A percentile compares a stretch with the other conserved stretches of the same genome.
These are phyloP conservation scores for Naegleria fowleri DNA, from an alignment of 208 protist species.

Conservation along the genomic window DNA sequence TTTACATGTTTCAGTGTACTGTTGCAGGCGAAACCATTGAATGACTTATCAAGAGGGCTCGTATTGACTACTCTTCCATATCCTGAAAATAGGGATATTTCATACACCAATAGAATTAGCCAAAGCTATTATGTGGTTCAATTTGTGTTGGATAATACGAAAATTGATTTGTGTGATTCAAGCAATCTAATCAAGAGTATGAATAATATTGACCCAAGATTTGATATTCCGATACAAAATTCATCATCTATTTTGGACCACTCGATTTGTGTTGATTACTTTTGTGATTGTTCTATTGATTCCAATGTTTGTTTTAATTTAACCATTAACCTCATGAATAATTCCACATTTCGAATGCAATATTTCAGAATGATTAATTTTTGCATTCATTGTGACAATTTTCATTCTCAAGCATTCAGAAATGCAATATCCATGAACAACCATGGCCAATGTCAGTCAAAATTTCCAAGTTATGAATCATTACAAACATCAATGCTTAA, in stretches of 20 bases:
- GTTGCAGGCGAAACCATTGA: too few species aligned
- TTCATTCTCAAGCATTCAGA: background rate
- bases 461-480: background rate
- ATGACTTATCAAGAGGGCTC: too few species aligned
- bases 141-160: background rate
- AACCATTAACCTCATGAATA: background rate
- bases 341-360: background rate
- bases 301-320: background rate
- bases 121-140: background rate
- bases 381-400: background rate
- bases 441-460: background rate
- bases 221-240: too few species aligned
- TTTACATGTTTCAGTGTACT: too few species aligned
- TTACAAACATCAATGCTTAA: background rate
- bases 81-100: background rate
- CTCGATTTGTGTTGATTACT: background rate
- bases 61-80: background rate
- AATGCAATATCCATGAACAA: background rate
- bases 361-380: background rate
- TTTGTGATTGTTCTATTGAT: background rate
- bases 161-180: background rate
- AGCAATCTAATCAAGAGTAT: too few species aligned
- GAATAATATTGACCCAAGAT: too few species aligned
- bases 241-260: too few species aligned
- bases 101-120: background rate